Evolutionary conservation across 73 alveolate species (phyloP), one percentile per base, ranked within the genome.

Genomic region (Paramecium caudatum): DNA sequence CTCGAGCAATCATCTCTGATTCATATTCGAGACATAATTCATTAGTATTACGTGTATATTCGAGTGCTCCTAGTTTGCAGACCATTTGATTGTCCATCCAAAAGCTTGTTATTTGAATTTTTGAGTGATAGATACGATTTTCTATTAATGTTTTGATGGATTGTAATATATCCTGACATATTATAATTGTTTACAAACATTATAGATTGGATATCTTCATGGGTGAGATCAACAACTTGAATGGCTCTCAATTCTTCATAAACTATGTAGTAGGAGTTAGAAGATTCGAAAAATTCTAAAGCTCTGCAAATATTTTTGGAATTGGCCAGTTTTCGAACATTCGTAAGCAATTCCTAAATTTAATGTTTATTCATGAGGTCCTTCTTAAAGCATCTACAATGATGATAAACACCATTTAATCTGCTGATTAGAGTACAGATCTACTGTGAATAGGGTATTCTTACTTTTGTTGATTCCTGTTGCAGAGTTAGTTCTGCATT

Each of bases 131-230:
- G 13, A 49, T 19, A 49, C 8, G 21, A 49, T 49, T 49, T 15
- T 8, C 5, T 13, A 49, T 49, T 19, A 49, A 49, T 3, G 25
- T 15, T 49, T 49, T 49, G 4, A 49, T 34, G 25, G 39, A 13
- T 8, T 34, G 25, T 49, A 49, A 49, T 5, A 49, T 49, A 49
- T 49, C 70, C 70, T 49, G 25, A 49, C 25, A 23, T 55, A 49
- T 49, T 13, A 49, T 21, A n/a, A 21, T 49, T 21, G 25, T 49
- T 21, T 49, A 49, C 70, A 49, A 49, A 49, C 70, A 49, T 49
- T 34, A 49, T 49, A 3, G 70, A 49, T 49, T 49, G 25, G 17
- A 49, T 49, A 49, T 49, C 70, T 13, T 49, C 70, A 49, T 49
- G 70, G 25, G 39, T 49, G 7, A 49, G 8, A 49, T 19, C 25